Base-by-base conservation (phyloP, 2,329 filamentous ascomycete genomes). In the Orbilia ellipsospora region DNA sequence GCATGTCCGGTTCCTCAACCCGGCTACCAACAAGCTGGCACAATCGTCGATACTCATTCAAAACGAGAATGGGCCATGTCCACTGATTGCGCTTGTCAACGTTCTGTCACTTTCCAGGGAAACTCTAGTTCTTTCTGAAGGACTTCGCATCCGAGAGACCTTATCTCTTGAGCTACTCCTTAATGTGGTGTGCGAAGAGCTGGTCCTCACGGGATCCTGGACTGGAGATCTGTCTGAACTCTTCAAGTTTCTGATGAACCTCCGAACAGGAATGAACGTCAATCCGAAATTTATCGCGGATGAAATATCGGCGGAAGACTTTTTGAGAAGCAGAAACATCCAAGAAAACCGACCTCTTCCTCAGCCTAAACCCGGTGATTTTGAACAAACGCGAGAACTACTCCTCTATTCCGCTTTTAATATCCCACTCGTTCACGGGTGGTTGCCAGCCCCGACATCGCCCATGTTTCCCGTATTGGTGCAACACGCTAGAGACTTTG, bases 191-290 rank as follows among this genome's bases (percentile, higher is more conserved):
- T 93, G 98, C 80, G 94, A 98, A 69, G 94, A 98, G 82, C 87
- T 99, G 20, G 94, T 96, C 85, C 94, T 92, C 1, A 85, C 91
- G 61, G 89, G 88, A 0, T 87, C 88, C 56, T 82, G 84, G 1
- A 88, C 90, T 40, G 86, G 86, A 0, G 95, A 98, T 81, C 90
- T 98, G 8, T 88, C 90, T 42, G 94, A 97, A 73, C 85, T 99
- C 0, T 96, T 97, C 81, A 86, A 87, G 5, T 99, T 99, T 80
- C 85, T 99, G 1, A 88, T 95, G 68, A 92, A 92, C 52, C 84
- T 99, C 1, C 93, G 97, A 79, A 98, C 94, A 0, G 95, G 95
- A 44, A 97, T 99, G 92, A 99, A 98, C 80, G 94, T 98, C 69
- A 99, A 99, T 78, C 95, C 95, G 1, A 89, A 91, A 18, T 95